Evolutionary conservation across 495 filamentous ascomycete genomes (phyloP).

Genomic region (Tuber magnatum): DNA sequence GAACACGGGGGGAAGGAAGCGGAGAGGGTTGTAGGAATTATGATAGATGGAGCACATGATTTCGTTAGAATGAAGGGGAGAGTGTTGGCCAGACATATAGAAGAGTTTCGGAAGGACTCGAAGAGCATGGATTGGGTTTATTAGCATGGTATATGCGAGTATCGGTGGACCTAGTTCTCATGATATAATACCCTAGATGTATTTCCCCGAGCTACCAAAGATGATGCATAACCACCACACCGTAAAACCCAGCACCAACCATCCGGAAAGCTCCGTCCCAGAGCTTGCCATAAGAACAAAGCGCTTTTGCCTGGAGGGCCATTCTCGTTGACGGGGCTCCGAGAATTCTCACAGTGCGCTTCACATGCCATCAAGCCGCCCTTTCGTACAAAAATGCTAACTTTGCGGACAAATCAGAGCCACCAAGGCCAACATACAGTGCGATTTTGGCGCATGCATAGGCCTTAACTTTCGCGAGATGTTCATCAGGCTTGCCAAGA

Average conservation of each 20-base stretch:
- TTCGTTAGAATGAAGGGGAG: slow-evolving; percentile 27
- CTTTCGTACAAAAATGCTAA: too few relatives aligned
- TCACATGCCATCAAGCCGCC: too few relatives aligned
- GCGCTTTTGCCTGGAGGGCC: too few relatives aligned
- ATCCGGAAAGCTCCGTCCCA: too few relatives aligned
- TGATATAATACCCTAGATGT: not conserved
- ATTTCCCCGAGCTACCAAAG: not conserved
- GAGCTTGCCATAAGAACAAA: too few relatives aligned
- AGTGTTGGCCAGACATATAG: slow-evolving; percentile 21
- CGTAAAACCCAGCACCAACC: not conserved
- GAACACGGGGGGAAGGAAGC: slow-evolving; percentile 8
- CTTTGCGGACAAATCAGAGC: too few relatives aligned
- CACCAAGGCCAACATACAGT: too few relatives aligned
- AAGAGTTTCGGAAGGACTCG: slow-evolving; percentile 24
- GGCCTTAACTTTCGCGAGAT: too few relatives aligned
- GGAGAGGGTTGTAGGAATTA: slow-evolving; percentile 17
- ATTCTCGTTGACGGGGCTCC: too few relatives aligned
- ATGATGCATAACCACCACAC: not conserved
- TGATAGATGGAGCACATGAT: slow-evolving; percentile 28
- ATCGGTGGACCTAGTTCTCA: not conserved
- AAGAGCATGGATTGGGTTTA: slow-evolving; percentile 8
- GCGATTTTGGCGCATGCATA: too few relatives aligned
- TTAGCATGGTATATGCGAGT: not conserved
- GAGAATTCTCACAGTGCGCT: too few relatives aligned
- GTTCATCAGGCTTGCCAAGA: too few relatives aligned